Percentiles rank a stretch among this genome's conserved stretches.
These are phyloP conservation scores for Urochloa ruziziensis DNA, from an alignment of 176 grass and related monocot genomes.

Conservation along the genomic window DNA sequence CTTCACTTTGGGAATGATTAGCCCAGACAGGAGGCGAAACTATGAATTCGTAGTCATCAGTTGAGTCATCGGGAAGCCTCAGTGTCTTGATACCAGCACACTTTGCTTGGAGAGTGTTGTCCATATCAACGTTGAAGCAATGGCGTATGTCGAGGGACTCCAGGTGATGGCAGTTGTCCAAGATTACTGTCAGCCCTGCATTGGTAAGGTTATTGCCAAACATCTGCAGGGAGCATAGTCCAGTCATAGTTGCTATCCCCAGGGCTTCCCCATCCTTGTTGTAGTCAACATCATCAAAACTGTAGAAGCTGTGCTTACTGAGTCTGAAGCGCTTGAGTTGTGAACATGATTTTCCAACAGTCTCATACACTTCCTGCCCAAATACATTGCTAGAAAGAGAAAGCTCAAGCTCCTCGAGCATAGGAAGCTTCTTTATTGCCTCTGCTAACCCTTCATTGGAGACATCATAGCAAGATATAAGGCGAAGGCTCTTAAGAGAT, in stretches of 20 bases:
- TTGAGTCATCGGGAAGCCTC: neutral
- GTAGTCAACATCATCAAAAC: neutral
- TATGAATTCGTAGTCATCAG: neutral
- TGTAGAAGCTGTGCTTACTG: neutral
- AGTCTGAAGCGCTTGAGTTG: neutral
- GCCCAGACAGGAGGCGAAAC: neutral
- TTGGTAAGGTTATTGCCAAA: conserved; percentile 1
- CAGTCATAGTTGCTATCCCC: neutral
- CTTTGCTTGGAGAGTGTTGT: neutral
- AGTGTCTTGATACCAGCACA: neutral
- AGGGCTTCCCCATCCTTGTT: neutral
- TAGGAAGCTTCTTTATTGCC: neutral
- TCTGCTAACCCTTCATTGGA: neutral
- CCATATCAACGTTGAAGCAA: neutral
- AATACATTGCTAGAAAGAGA: neutral
- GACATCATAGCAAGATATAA: neutral
- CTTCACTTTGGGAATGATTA: neutral
- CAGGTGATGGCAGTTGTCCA: neutral
- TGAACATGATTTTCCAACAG: neutral
- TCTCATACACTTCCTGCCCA: neutral
- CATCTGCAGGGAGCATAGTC: neutral
- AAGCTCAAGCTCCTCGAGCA: conserved; percentile 1
- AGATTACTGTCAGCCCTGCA: neutral
- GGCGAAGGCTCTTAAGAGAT: neutral
- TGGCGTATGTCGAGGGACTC: neutral